Evolutionary conservation across 129 eudicot genomes (phyloP), one percentile per base, ranked within the genome.

Genomic region (Escallonia herrerae): DNA sequence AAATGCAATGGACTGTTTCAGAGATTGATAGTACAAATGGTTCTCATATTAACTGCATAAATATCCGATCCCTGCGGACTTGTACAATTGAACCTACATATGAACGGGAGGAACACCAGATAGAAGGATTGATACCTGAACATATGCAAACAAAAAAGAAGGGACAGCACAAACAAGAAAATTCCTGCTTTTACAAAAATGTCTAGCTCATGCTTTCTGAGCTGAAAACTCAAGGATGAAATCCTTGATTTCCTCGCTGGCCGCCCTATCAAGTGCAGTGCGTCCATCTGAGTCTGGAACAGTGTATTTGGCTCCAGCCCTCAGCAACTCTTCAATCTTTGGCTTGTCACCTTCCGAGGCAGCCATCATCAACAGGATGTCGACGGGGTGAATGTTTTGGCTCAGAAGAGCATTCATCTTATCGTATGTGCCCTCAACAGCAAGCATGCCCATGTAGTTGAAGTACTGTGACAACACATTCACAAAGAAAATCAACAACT

Each of bases 401-500:
- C 71, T 66, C 69, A 91, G 74, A 67, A 91, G 98, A 66, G 87
- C 96, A 63, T 91, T 95, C 98, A 93, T 93, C 67, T 85, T 93
- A 73, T 93, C 96, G 4, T 88, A 93, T 7, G 98, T 65, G 44
- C 98, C 98, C 64, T 93, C 96, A 43, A 93, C 98, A 37, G 91
- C 98, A 50, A 93, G 91, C 98, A 93, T 93, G 39, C 98, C 98
- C 98, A 91, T 93, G 84, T 93, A 88, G 56, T 93, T 93, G 84
- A 91, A 91, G 79, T 91, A 91, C 98, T 88, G 82, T 69, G 43
- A 37, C 43, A 33, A 22, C 33, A 22, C 33, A 22, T 22, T 22
- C 33, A 22, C 33, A 22, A 22, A 22, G 33, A 22, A 22, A 22
- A 22, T 22, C 33, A 22, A 22, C 33, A 22, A 22, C 33, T 22